phyloP scores from a whole-genome alignment of 1,284 basidiomycete species.

The Chondrostereum purpureum region DNA sequence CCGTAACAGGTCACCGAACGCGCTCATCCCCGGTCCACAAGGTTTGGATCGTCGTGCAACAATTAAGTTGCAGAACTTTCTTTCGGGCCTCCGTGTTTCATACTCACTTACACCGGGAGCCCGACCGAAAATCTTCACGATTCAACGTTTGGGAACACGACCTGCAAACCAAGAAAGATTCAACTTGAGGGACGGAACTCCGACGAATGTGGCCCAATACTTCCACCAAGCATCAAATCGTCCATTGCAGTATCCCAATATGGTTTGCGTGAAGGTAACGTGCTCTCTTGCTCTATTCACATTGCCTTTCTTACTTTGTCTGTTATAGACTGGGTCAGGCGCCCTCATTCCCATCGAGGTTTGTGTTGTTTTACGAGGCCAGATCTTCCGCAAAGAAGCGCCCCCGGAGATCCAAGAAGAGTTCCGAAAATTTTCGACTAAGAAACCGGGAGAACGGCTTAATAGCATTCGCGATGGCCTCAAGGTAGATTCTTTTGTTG shows the following conservation, averaged over 20 bases:
- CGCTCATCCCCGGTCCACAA: slow-evolving; percentile 23
- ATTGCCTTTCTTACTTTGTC: no score
- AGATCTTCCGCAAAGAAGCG: slow-evolving; percentile 46
- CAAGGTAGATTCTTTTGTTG: slow-evolving; percentile 24
- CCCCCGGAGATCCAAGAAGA: slow-evolving; percentile 48
- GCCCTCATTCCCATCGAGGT: slow-evolving; percentile 52
- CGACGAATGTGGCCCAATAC: slow-evolving; percentile 41
- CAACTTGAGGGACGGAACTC: slow-evolving; percentile 32
- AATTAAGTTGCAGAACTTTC: slow-evolving; percentile 26
- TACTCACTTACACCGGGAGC: slow-evolving; percentile 17
- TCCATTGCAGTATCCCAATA: slow-evolving; percentile 22
- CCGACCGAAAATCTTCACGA: slow-evolving; percentile 23
- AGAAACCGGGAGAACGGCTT: slow-evolving; percentile 41
- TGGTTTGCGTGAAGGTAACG: neutral
- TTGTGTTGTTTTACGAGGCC: slow-evolving; percentile 45
- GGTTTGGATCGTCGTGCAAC: slow-evolving; percentile 38
- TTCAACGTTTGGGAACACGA: slow-evolving; percentile 34
- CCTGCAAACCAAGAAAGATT: slow-evolving; percentile 37
- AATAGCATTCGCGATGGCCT: slow-evolving; percentile 40
- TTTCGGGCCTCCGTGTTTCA: slow-evolving; percentile 36
- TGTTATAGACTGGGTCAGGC: slow-evolving; percentile 41
- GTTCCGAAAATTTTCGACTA: slow-evolving; percentile 52
- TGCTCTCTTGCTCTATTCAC: neutral
- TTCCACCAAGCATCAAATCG: slow-evolving; percentile 24
- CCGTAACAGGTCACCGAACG: slow-evolving; percentile 6